A percentile compares a stretch with the other conserved stretches of the same genome.
These are phyloP conservation scores for Neoconidiobolus thromboides DNA, from an alignment of 371 early-diverging fungal species.

Conservation along the genomic window DNA sequence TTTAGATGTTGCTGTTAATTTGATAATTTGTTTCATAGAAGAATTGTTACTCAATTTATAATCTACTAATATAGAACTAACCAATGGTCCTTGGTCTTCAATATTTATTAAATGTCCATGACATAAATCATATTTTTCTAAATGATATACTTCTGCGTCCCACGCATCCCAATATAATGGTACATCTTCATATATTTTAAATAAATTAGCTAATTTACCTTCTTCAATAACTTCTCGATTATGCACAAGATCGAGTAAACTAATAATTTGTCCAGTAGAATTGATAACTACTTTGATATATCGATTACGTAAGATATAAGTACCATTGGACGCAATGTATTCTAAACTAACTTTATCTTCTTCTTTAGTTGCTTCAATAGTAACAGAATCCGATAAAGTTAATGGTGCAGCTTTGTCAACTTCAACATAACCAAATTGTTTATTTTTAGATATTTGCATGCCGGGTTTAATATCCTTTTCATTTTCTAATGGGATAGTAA, in stretches of 20 bases:
- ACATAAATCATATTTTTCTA: slow-evolving; percentile 42
- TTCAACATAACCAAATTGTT: slow-evolving; percentile 19
- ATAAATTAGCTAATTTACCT: background rate
- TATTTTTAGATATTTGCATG: slow-evolving; percentile 2
- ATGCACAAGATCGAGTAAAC: background rate
- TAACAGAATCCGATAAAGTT: slow-evolving; percentile 13
- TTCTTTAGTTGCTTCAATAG: background rate
- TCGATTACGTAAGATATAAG: background rate
- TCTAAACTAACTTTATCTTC: background rate
- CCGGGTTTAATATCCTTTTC: slow-evolving; percentile 5
- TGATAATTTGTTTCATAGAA: slow-evolving; percentile 48
- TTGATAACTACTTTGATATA: background rate
- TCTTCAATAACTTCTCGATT: background rate
- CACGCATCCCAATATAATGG: slow-evolving; percentile 25
- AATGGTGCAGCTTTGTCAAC: slow-evolving; percentile 22
- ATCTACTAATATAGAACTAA: slow-evolving; percentile 43
- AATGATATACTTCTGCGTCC: slow-evolving; percentile 75
- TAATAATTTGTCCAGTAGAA: background rate
- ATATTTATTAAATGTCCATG: slow-evolving; percentile 16
- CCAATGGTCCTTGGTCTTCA: slow-evolving; percentile 58
- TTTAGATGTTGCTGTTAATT: slow-evolving; percentile 40
- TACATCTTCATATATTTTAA: slow-evolving; percentile 51
- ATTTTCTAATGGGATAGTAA: slow-evolving; percentile 25
- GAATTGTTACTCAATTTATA: slow-evolving; percentile 43
- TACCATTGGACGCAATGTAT: background rate